These are phyloP conservation scores for Geotrichum histeridarum DNA, from an alignment of 1,139 yeast species.

Conservation along the genomic window DNA sequence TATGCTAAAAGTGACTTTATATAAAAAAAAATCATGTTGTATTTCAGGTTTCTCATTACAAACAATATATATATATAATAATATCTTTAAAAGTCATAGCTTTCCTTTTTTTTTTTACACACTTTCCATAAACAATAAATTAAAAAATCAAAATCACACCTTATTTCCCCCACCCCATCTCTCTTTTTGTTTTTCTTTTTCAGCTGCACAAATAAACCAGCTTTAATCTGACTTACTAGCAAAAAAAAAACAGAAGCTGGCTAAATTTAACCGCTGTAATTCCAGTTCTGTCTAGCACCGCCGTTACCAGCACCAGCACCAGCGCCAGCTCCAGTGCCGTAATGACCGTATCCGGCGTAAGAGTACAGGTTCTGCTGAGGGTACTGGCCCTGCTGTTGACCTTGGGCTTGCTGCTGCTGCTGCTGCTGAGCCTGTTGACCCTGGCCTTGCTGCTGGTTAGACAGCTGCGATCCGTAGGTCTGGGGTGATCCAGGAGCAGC, in stretches of 20 bases:
- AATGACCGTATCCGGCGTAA: conserved; percentile 35
- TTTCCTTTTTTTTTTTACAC: background rate
- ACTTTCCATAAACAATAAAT: background rate
- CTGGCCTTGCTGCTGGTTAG: conserved; percentile 15
- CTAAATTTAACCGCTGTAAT: conserved; percentile 12
- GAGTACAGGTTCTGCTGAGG: conserved; percentile 31
- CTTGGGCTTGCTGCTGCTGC: conserved; percentile 1
- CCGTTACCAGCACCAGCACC: background rate
- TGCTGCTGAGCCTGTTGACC: conserved; percentile 6
- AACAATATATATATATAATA: background rate
- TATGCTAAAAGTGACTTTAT: too few relatives aligned
- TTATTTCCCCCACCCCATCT: background rate
- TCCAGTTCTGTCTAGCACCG: conserved; percentile 20
- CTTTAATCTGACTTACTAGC: too few relatives aligned
- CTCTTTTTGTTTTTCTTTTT: background rate
- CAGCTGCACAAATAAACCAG: too few relatives aligned
- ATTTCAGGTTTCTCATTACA: background rate
- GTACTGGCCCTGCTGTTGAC: conserved; percentile 22
- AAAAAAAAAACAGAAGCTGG: too few relatives aligned
- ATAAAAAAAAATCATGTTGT: too few relatives aligned
- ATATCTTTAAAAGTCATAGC: background rate
- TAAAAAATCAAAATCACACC: background rate
- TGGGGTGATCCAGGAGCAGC: conserved; percentile 30
- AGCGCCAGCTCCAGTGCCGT: conserved; percentile 19
- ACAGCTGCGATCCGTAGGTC: conserved; percentile 19